Conservation (phyloP, 768 basidiomycete species). For the Rhizopogon vulgaris region DNA sequence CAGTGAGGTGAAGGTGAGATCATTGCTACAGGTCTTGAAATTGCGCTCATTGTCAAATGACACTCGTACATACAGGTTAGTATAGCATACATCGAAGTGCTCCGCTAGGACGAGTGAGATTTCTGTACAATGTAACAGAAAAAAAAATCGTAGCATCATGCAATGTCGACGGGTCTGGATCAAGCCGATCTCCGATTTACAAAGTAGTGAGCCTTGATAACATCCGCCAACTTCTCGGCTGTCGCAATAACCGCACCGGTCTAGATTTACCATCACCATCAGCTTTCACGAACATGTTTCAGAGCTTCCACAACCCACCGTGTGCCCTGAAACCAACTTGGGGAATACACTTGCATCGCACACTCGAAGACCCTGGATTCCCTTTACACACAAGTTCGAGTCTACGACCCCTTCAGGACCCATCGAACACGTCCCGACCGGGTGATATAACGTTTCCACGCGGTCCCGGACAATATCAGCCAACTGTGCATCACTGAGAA, state of each 20-base stretch:
- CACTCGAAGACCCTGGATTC: no score
- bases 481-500: slow-evolving; percentile 28
- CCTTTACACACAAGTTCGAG: no score
- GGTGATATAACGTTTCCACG: slow-evolving; percentile 39
- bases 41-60: no score
- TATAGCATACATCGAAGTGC: no score
- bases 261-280: slow-evolving; percentile 7
- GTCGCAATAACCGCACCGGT: slow-evolving; percentile 23
- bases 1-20: no score
- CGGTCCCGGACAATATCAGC: slow-evolving; percentile 26
- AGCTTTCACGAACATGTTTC: neutral
- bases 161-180: no score
- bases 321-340: slow-evolving; percentile 30
- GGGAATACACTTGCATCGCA: slow-evolving; percentile 30
- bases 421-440: slow-evolving; percentile 18
- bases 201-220: slow-evolving; percentile 24
- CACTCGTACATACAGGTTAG: no score
- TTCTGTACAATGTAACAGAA: no score
- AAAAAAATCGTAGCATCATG: no score
- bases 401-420: neutral
- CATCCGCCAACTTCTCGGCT: slow-evolving; percentile 30
- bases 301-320: slow-evolving; percentile 19
- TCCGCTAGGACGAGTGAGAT: no score
- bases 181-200: neutral
- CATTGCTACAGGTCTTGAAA: no score